phyloP scores from a whole-genome alignment of 2,329 filamentous ascomycete species.

The Nemania sp. region DNA sequence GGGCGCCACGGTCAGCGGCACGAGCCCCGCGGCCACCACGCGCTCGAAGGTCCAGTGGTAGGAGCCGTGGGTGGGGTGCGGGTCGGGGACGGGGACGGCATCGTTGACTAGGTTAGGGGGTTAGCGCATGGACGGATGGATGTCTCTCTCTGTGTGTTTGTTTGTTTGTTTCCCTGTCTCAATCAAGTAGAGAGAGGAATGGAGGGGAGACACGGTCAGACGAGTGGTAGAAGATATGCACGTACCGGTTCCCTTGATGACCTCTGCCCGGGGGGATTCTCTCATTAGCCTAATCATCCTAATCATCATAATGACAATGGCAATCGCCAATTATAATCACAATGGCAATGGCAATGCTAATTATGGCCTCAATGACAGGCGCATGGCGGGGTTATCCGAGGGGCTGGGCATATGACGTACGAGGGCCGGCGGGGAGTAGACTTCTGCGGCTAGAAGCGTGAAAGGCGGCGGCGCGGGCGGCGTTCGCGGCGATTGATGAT shows the following conservation, averaged over 20 bases:
- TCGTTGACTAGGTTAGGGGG: slow-evolving; percentile 75
- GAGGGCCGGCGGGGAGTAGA: slow-evolving; percentile 83
- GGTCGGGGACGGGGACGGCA: slow-evolving; percentile 72
- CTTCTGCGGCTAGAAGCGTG: slow-evolving; percentile 77
- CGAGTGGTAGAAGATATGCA: not conserved
- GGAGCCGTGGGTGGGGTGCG: slow-evolving; percentile 81
- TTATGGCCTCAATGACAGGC: too few relatives aligned
- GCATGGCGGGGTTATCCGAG: slow-evolving; percentile 13
- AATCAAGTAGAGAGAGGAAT: too few relatives aligned
- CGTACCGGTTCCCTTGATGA: slow-evolving; percentile 74
- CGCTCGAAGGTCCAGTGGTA: slow-evolving; percentile 99
- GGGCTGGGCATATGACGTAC: slow-evolving; percentile 56
- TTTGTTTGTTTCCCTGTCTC: too few relatives aligned
- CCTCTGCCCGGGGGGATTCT: slow-evolving; percentile 56
- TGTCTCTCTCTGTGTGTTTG: too few relatives aligned
- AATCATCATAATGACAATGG: not conserved
- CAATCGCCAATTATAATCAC: not conserved
- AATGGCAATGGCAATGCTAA: too few relatives aligned
- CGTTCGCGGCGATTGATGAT: slow-evolving; percentile 41
- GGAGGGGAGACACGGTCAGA: too few relatives aligned
- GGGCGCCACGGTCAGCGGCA: slow-evolving; percentile 86
- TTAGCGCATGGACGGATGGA: too few relatives aligned
- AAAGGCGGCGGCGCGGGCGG: slow-evolving; percentile 74
- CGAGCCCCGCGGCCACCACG: slow-evolving; percentile 75
- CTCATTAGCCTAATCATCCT: slow-evolving; percentile 54